Evolutionary conservation across 176 grass and related monocot genomes (phyloP).

Genomic region (Urochloa ruziziensis): DNA sequence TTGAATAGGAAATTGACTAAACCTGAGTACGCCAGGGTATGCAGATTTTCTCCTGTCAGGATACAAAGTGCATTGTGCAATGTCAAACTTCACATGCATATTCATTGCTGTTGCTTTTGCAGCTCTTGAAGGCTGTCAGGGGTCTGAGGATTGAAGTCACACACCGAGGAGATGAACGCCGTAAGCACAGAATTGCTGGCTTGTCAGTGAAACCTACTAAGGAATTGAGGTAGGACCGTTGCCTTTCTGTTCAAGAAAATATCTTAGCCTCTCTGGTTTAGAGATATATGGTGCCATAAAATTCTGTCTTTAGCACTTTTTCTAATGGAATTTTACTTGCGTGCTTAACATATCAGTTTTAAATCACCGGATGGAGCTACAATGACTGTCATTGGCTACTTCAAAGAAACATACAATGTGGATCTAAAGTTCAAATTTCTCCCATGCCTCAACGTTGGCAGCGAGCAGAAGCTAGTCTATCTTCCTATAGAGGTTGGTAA

Average conservation of each 20-base stretch:
- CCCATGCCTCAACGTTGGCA: conserved; percentile 65
- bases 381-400: conserved; percentile 49
- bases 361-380: not conserved
- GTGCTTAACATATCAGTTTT: conserved; percentile 22
- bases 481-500: conserved; percentile 69
- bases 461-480: conserved; percentile 49
- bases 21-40: conserved; percentile 40
- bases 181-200: conserved; percentile 34
- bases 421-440: conserved; percentile 37
- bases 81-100: not conserved
- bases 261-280: not conserved
- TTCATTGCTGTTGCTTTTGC: not conserved
- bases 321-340: not conserved
- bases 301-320: not conserved
- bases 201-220: conserved; percentile 22
- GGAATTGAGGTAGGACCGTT: conserved; percentile 37
- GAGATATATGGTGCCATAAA: not conserved
- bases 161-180: conserved; percentile 16
- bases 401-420: conserved; percentile 45
- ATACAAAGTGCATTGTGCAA: not conserved
- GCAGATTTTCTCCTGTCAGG: not conserved
- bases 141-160: conserved; percentile 60
- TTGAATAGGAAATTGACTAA: not conserved
- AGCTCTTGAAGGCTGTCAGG: conserved; percentile 51
- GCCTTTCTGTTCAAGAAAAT: not conserved